A percentile compares a stretch with the other conserved stretches of the same genome.
phyloP scores from a whole-genome alignment of 495 filamentous ascomycete species.

The Geoglossum glabrum region DNA sequence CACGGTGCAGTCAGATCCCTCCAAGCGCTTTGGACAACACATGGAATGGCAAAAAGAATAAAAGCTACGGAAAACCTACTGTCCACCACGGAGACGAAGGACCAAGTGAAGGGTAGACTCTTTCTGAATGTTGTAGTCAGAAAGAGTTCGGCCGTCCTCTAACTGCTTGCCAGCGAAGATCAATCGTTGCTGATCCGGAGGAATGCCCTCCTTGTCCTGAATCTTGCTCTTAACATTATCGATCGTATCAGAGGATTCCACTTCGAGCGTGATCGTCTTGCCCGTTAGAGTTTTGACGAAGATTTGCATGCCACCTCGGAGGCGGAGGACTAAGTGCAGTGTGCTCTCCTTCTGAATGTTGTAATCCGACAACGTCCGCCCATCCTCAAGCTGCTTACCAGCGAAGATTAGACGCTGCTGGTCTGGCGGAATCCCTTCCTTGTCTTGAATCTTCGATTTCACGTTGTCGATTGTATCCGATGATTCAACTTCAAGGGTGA shows the following conservation, averaged over 20 bases:
- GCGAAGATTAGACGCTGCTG: constrained; percentile 83
- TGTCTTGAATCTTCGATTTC: constrained; percentile 83
- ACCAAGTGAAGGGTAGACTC: constrained; percentile 78
- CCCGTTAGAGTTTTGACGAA: constrained; percentile 88
- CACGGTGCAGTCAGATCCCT: background rate
- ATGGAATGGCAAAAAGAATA: background rate
- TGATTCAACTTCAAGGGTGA: constrained; percentile 73
- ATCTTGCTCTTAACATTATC: constrained; percentile 90
- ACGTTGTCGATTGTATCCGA: constrained; percentile 89
- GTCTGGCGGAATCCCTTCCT: constrained; percentile 78
- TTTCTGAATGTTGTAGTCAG: constrained; percentile 91
- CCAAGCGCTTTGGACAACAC: background rate
- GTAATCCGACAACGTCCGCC: constrained; percentile 67
- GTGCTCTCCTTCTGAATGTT: constrained; percentile 91
- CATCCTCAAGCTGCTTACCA: constrained; percentile 80
- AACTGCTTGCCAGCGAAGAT: constrained; percentile 87
- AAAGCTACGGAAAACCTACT: constrained; percentile 40
- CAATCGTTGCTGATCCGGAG: constrained; percentile 72
- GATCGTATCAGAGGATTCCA: constrained; percentile 77
- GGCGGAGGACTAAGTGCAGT: constrained; percentile 68
- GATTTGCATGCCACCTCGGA: constrained; percentile 83
- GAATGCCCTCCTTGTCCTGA: constrained; percentile 83
- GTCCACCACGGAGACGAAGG: constrained; percentile 69
- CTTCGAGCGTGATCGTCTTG: constrained; percentile 87
- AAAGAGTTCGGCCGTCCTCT: constrained; percentile 66